Evolutionary conservation across 352 stramenopile genomes (phyloP).

Genomic region (Globisporangium cystogenes): DNA sequence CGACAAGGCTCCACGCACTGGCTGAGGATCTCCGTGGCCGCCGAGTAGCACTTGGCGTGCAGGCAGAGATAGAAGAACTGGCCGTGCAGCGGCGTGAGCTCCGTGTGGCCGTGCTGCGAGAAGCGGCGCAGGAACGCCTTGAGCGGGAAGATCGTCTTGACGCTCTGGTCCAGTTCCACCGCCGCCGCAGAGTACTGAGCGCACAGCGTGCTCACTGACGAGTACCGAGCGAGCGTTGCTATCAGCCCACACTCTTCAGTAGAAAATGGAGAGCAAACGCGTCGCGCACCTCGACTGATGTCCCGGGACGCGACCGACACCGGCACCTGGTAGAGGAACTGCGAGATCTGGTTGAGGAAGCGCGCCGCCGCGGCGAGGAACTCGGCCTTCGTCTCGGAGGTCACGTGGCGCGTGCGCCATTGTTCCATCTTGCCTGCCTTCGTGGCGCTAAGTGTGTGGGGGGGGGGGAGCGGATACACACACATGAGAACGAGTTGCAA

Average conservation of each 20-base stretch:
- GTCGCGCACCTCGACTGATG: constrained; percentile 35
- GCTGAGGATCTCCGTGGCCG: constrained; percentile 57
- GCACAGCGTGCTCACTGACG: constrained; percentile 48
- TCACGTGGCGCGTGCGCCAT: constrained; percentile 18
- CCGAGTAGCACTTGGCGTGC: constrained; percentile 73
- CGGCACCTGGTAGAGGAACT: constrained; percentile 45
- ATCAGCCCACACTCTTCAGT: not conserved
- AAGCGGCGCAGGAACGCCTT: constrained; percentile 61
- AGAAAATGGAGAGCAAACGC: not conserved
- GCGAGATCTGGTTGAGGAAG: constrained; percentile 40
- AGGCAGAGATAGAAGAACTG: constrained; percentile 81
- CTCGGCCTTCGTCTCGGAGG: constrained; percentile 17
- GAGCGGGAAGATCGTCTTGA: constrained; percentile 67
- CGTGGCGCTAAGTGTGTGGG: constrained; percentile 26
- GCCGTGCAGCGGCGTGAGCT: constrained; percentile 59
- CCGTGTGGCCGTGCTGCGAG: constrained; percentile 41
- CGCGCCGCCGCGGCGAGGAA: constrained; percentile 15
- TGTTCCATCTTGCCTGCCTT: constrained; percentile 59
- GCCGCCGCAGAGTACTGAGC: constrained; percentile 42
- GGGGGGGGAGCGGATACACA: too few relatives aligned
- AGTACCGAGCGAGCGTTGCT: not conserved
- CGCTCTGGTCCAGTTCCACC: constrained; percentile 41
- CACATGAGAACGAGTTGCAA: not conserved
- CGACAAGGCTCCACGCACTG: constrained; percentile 29
- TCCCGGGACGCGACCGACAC: constrained; percentile 47